A percentile compares a stretch with the other conserved stretches of the same genome.
Evolutionary conservation across 2,329 filamentous ascomycete genomes (phyloP).

Genomic region (Hortaea werneckii): DNA sequence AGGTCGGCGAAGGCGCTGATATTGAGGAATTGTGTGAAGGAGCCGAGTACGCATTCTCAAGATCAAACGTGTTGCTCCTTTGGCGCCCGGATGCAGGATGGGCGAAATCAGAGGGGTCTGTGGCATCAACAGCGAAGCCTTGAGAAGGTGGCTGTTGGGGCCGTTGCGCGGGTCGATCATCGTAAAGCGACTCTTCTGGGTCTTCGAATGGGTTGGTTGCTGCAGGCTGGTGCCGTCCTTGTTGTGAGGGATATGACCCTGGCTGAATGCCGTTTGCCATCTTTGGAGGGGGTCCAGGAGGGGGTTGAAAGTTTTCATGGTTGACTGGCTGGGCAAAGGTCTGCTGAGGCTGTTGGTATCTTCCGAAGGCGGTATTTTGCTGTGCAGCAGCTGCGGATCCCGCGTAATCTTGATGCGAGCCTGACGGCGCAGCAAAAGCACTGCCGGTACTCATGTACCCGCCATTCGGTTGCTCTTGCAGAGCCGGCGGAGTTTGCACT

Average conservation of each 20-base stretch:
- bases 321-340: not conserved
- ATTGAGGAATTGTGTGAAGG: not conserved
- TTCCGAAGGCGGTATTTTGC: not conserved
- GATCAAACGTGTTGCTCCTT: constrained; percentile 13
- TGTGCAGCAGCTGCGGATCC: not conserved
- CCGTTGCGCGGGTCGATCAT: not conserved
- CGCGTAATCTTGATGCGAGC: not conserved
- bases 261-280: constrained; percentile 2
- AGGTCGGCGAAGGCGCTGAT: constrained; percentile 8
- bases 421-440: not conserved
- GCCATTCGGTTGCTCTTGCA: not conserved
- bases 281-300: constrained; percentile 13
- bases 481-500: not conserved
- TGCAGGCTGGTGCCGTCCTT: constrained; percentile 3
- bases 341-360: not conserved
- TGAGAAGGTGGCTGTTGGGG: not conserved
- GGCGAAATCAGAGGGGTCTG: not conserved
- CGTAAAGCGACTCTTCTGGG: constrained; percentile 13
- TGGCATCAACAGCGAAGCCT: not conserved
- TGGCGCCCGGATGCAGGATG: not conserved
- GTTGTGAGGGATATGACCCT: constrained; percentile 6
- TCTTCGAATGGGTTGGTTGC: constrained; percentile 33
- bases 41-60: constrained; percentile 17
- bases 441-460: not conserved
- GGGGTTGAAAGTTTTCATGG: not conserved